Conservation (phyloP, 257 asterid species). For the Fraxinus quadrangulata region DNA sequence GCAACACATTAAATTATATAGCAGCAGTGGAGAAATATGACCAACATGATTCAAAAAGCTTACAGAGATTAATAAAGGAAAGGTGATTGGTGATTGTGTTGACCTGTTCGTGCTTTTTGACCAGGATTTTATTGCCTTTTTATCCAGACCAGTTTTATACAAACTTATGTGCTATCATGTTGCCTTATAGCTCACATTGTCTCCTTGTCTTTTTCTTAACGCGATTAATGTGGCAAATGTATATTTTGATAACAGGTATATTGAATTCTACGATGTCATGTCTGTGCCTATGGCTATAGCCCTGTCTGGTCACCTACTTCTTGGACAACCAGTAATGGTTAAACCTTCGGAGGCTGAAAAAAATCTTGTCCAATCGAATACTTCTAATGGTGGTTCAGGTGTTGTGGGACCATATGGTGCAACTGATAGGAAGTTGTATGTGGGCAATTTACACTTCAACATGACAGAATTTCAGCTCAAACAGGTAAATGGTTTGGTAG, state of each 20-base stretch:
- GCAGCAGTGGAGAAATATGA: neutral
- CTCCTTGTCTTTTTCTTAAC: conserved; percentile 4
- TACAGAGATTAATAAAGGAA: neutral
- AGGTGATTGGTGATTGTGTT: neutral
- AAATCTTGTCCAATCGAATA: conserved; percentile 91
- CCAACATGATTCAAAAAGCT: neutral
- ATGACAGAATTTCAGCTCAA: conserved; percentile 94
- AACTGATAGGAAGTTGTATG: conserved; percentile 87
- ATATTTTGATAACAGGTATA: conserved; percentile 60
- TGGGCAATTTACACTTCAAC: conserved; percentile 93
- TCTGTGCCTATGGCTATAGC: conserved; percentile 99
- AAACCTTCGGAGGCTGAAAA: conserved; percentile 99
- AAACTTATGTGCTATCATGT: neutral
- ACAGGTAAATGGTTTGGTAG: conserved; percentile 53
- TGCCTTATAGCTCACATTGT: neutral
- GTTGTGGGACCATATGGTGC: conserved; percentile 91
- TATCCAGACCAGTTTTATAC: neutral
- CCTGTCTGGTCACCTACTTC: conserved; percentile 82
- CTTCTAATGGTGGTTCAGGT: conserved; percentile 72
- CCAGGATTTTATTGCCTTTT: neutral
- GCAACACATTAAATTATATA: neutral
- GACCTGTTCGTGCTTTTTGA: neutral
- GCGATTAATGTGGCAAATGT: neutral
- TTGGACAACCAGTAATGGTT: conserved; percentile 98
- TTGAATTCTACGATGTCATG: conserved; percentile 95